Base-by-base conservation (phyloP, 768 basidiomycete genomes). In the Tricholoma flavovirens region DNA sequence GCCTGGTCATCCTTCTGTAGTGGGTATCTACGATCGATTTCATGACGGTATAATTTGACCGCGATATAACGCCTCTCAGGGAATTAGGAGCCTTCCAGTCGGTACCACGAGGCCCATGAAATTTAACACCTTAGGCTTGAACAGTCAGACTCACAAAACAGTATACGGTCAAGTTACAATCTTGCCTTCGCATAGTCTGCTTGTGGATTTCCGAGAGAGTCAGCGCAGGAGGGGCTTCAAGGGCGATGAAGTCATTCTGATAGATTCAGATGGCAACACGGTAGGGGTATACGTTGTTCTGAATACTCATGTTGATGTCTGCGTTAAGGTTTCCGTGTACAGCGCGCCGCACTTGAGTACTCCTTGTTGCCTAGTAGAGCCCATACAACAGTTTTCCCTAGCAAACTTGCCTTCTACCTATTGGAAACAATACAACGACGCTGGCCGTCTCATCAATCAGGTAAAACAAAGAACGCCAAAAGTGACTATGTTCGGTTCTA, bases 151-250 rank as follows among this genome's bases (percentile, higher is more conserved):
- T 3, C 78, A 81, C 65, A 83, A 82, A 64, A 66, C 76, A 17
- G 60, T 72, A 1, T 68, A 75, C 42, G 82, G 82, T 0, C 76
- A 75, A 38, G 56, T 83, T 12, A 77, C 77, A 1, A 64, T 84
- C n/a, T 65, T 83, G 8, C 78, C 78, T 7, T 82, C 80, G 2
- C 70, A 62, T 46, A 73, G 77, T 19, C 58, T 80, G n/a, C 70
- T 83, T 1, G 75, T 83, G 24, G 82, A 84, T 63, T 78, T 83
- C 50, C 76, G 82, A n/a, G 79, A 81, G 66, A 75, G 76, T 26
- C 77, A 82, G 58, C 73, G 79, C 4, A 69, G 77, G 46, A 74
- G 71, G 38, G 77, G 77, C 5, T 64, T 71, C 26, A 75, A 70
- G 57, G 81, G 79, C 5, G 66, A 73, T 11, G 73, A 80, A 59